Evolutionary conservation across 352 stramenopile species (phyloP).

Genomic region (Pythium apleroticum): DNA sequence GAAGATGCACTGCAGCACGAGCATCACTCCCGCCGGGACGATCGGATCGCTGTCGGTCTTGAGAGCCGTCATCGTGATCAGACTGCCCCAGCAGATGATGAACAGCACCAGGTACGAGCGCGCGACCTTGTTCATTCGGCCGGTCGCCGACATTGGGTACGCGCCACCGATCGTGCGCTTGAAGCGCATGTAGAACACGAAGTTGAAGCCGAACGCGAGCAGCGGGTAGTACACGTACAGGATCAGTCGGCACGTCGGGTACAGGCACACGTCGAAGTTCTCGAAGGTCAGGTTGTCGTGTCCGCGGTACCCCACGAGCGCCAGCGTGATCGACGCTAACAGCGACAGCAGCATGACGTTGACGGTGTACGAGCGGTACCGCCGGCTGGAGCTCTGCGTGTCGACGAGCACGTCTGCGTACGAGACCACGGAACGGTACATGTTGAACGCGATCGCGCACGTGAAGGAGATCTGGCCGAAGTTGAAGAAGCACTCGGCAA

Average conservation of each 20-base stretch:
- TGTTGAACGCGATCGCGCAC: conserved; percentile 76
- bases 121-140: conserved; percentile 63
- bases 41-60: conserved; percentile 29
- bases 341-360: conserved; percentile 70
- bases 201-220: conserved; percentile 70
- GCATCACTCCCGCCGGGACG: conserved; percentile 36
- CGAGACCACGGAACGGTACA: conserved; percentile 77
- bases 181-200: conserved; percentile 78
- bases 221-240: conserved; percentile 80
- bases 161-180: conserved; percentile 72
- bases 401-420: conserved; percentile 74
- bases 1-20: conserved; percentile 64
- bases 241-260: conserved; percentile 65
- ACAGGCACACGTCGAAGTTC: conserved; percentile 61
- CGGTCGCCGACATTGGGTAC: conserved; percentile 67
- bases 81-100: conserved; percentile 70
- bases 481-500: conserved; percentile 77
- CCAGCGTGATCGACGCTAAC: conserved; percentile 54
- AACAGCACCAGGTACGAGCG: conserved; percentile 72
- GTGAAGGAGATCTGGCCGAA: conserved; percentile 80
- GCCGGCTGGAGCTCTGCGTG: conserved; percentile 57
- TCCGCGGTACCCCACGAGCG: conserved; percentile 51
- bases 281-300: conserved; percentile 30
- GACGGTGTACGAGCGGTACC: conserved; percentile 60
- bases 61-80: conserved; percentile 63